Percentiles rank a stretch among this genome's conserved stretches.
These are phyloP conservation scores for Calocera cornea DNA, from an alignment of 768 basidiomycete genomes.

Conservation along the genomic window DNA sequence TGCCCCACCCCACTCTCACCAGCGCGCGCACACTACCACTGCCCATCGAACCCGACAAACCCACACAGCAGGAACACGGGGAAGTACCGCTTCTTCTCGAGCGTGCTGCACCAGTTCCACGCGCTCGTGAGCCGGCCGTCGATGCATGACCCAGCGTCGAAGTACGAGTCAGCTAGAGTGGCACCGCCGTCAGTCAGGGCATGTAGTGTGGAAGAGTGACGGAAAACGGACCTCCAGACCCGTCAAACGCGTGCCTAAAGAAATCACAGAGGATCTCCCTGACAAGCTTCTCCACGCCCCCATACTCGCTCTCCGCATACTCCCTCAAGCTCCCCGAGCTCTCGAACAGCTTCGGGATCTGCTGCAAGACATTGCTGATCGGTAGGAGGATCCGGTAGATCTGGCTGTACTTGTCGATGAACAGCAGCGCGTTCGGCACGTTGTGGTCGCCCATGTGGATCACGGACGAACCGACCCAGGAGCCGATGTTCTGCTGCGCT, in stretches of 20 bases:
- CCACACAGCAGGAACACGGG: slow-evolving; percentile 59
- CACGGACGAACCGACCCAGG: slow-evolving; percentile 65
- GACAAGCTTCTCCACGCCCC: slow-evolving; percentile 52
- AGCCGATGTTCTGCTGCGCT: slow-evolving; percentile 65
- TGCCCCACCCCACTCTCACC: no score
- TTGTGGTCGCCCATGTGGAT: slow-evolving; percentile 43
- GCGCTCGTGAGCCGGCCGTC: slow-evolving; percentile 78
- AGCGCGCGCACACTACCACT: slow-evolving; percentile 45
- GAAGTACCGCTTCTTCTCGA: slow-evolving; percentile 82
- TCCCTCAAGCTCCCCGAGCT: slow-evolving; percentile 52
- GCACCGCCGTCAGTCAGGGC: slow-evolving; percentile 69
- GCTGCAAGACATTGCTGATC: slow-evolving; percentile 66
- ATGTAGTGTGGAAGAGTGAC: not conserved
- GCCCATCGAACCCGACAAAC: slow-evolving; percentile 62
- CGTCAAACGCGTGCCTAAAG: slow-evolving; percentile 51
- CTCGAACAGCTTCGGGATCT: slow-evolving; percentile 50
- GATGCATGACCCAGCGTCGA: slow-evolving; percentile 39
- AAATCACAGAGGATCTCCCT: slow-evolving; percentile 69
- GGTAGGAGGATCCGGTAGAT: slow-evolving; percentile 82
- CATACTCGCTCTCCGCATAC: slow-evolving; percentile 74
- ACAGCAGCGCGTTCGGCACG: slow-evolving; percentile 72
- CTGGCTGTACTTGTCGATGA: slow-evolving; percentile 86
- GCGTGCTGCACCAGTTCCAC: slow-evolving; percentile 79
- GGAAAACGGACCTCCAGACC: not conserved
- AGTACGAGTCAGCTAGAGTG: slow-evolving; percentile 42